Percentiles rank a stretch among this genome's conserved stretches.
These are phyloP conservation scores for Penicillium sp. DNA, from an alignment of 2,329 filamentous ascomycete genomes.

Conservation along the genomic window DNA sequence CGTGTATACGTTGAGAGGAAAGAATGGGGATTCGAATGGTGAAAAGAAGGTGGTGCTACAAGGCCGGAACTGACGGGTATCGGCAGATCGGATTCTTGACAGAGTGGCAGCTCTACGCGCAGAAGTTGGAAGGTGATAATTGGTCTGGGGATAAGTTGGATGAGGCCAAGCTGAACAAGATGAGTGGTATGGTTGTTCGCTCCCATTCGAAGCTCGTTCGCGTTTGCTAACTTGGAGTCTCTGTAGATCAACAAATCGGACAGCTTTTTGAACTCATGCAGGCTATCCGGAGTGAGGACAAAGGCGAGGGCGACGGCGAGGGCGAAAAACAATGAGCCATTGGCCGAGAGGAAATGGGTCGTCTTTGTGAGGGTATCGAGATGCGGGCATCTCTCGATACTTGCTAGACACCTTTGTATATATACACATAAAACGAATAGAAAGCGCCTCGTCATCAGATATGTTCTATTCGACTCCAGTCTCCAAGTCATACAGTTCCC, in stretches of 20 bases:
- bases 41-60: background rate
- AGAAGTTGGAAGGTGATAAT: conserved; percentile 80
- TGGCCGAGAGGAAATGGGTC: background rate
- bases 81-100: conserved; percentile 86
- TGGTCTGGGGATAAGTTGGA: conserved; percentile 88
- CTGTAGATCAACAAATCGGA: conserved; percentile 80
- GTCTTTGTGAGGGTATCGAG: background rate
- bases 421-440: conserved; percentile 5
- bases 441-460: background rate
- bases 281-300: conserved; percentile 59
- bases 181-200: conserved; percentile 70
- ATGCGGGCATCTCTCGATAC: conserved; percentile 21
- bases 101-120: conserved; percentile 94
- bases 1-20: background rate
- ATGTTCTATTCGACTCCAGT: too few species aligned
- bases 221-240: conserved; percentile 4
- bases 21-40: background rate
- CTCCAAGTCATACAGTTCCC: too few species aligned
- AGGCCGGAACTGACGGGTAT: conserved; percentile 1
- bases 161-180: conserved; percentile 77
- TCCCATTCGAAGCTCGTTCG: background rate
- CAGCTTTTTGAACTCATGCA: conserved; percentile 95
- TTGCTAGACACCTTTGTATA: conserved; percentile 13
- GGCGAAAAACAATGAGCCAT: conserved; percentile 18
- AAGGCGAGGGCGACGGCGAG: conserved; percentile 38